Percentiles rank a stretch among this genome's conserved stretches.
phyloP scores from a whole-genome alignment of 306 rosid genomes.

The Biancaea sappan region DNA sequence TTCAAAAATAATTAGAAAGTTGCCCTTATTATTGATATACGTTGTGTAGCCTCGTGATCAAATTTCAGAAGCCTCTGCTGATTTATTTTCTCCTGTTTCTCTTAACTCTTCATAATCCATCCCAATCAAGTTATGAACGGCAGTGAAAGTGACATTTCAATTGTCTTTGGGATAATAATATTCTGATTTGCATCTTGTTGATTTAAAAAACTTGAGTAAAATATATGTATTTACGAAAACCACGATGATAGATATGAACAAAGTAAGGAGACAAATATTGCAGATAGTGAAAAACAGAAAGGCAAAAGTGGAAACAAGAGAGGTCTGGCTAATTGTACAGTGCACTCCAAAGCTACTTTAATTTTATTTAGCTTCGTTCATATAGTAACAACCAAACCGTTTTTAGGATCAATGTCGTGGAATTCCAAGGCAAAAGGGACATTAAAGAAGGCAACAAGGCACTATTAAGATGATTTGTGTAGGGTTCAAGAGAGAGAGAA shows the following conservation, averaged over 20 bases:
- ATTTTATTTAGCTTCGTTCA: not conserved
- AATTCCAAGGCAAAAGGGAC: not conserved
- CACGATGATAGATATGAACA: not conserved
- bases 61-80: not conserved
- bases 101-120: no score
- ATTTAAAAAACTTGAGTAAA: not conserved
- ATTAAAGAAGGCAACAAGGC: not conserved
- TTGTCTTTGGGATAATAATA: not conserved
- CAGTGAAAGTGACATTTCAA: not conserved
- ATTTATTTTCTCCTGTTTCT: not conserved
- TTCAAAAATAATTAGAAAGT: no score
- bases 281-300: not conserved
- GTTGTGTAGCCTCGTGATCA: constrained; percentile 1
- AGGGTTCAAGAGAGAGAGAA: not conserved
- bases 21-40: not conserved
- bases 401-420: not conserved
- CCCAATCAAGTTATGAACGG: not conserved
- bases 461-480: not conserved
- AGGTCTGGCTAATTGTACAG: not conserved
- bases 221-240: not conserved
- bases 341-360: not conserved
- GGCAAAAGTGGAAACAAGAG: not conserved
- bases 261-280: not conserved
- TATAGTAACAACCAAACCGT: not conserved
- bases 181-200: not conserved